Conservation (phyloP, 768 basidiomycete genomes). For the Lentinus tigrinus region DNA sequence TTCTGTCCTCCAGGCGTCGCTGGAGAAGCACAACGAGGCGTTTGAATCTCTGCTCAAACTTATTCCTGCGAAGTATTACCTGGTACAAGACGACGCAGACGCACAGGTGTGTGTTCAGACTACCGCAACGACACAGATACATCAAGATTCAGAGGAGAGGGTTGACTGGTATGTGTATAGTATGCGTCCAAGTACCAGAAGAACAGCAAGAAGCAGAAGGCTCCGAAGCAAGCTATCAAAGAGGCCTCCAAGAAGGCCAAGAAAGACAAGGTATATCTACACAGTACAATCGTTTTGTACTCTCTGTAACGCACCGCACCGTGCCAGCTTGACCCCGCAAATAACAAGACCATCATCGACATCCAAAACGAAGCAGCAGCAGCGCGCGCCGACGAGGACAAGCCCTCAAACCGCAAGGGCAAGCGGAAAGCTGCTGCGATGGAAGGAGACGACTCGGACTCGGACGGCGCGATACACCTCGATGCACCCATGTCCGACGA, state of each 20-base stretch:
- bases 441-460: slow-evolving; percentile 26
- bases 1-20: slow-evolving; percentile 51
- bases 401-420: slow-evolving; percentile 34
- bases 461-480: slow-evolving; percentile 36
- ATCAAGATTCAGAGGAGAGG: too few relatives aligned
- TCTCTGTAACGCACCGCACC: neutral
- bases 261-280: slow-evolving; percentile 66
- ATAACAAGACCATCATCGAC: slow-evolving; percentile 78
- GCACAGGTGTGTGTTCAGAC: slow-evolving; percentile 46
- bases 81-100: slow-evolving; percentile 63
- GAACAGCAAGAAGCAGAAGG: slow-evolving; percentile 77
- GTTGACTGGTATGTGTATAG: slow-evolving; percentile 28
- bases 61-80: slow-evolving; percentile 89
- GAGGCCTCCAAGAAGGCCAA: slow-evolving; percentile 89
- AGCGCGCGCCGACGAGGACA: slow-evolving; percentile 20
- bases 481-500: slow-evolving; percentile 35
- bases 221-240: slow-evolving; percentile 82
- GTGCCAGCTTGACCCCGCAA: slow-evolving; percentile 85
- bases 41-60: slow-evolving; percentile 83
- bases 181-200: slow-evolving; percentile 74
- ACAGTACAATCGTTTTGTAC: neutral
- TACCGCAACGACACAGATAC: neutral
- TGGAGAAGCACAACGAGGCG: slow-evolving; percentile 82
- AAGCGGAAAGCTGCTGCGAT: slow-evolving; percentile 45
- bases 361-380: slow-evolving; percentile 57